Base-by-base conservation (phyloP, 2,329 filamentous ascomycete species). In the Penicillium frequentans region DNA sequence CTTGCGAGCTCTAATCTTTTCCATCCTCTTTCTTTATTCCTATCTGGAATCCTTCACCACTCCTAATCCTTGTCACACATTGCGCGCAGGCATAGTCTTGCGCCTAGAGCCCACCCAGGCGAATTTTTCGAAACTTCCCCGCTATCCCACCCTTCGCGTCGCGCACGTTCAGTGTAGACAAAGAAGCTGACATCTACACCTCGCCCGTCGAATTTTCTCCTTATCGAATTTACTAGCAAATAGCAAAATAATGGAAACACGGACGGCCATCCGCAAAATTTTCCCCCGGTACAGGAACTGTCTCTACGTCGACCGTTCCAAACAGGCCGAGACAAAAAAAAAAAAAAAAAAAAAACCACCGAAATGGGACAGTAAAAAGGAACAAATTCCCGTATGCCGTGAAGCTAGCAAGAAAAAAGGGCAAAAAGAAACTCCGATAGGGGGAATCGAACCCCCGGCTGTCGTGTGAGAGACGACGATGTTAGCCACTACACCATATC, bases 371-470 rank as follows among this genome's bases (percentile, higher is more conserved):
- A 10, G 9, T 8, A 27, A 10, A 3, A 29, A 29, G 24, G 24
- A 9, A 11, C 8, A 10, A 10, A 10, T 29, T 2, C 27, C 9
- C 9, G 27, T 3, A 29, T 10, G 27, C 27, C 27, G 27, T 29
- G 27, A 29, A 29, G 10, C 3, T 4, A 0, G 27, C 1, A 29
- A 29, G 27, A 29, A 29, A 29, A 29, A 10, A 9, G 27, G 9
- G 3, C 16, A 54, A 57, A 56, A 52, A 53, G 35, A 35, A 49
- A 54, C 63, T 67, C 64, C 63, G 63, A 68, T 64, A 64, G 61
- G 65, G 64, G 65, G 63, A 68, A 68, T 68, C 66, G 63, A 67
- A 67, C 63, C 64, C 64, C 66, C 62, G 65, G 63, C 63, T 68
- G 64, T 52, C 61, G 66, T 65, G 66, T 68, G 66, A 67, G 64